Base-by-base conservation (phyloP, 139 green algal genomes). In the Picochlorum sp. region DNA sequence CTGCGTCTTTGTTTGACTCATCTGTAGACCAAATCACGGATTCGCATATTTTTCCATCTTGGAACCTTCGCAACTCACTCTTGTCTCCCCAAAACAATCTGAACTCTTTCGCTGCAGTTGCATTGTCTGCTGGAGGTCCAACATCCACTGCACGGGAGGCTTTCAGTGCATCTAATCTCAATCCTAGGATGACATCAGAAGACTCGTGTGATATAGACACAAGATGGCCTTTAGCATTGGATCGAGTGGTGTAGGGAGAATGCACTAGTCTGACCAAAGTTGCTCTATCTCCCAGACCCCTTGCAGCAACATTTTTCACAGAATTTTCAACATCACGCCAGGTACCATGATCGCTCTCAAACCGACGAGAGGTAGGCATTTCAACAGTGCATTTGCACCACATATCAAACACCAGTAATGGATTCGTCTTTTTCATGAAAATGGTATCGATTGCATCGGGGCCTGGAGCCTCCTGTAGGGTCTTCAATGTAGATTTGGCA, bases 1-100 rank as follows among this genome's bases (percentile, higher is more conserved):
- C 82, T 41, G 57, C 26, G 72, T 89, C 79, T 0, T 83, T 76
- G 21, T 73, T 49, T 6, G 63, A 69, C 2, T 74, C 62, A 5
- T 38, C 50, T 3, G 13, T 54, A 57, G 86, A 77, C 87, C 87
- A 94, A 4, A 87, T 75, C 24, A 90, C 81, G 13, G 87, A 73
- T 77, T 94, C 85, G 8, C 47, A 69, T 60, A 94, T 92, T 49
- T 74, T 78, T 47, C 86, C 86, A 50, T 92, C 85, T 63, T 86
- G 62, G 30, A 82, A 91, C 41, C 82, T 69, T 1, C 84, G 70
- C 58, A 92, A 77, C 77, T 94, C 85, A 1, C 82, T 77, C 20
- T 66, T 65, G 10, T 81, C 71, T 34, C 87, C 87, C 87, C 87
- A 94, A 56, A 94, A 87, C 4, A 65, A 65, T 7, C 85, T 77